A percentile compares a stretch with the other conserved stretches of the same genome.
phyloP scores from a whole-genome alignment of 2,329 filamentous ascomycete genomes.

The Fusarium sp. region DNA sequence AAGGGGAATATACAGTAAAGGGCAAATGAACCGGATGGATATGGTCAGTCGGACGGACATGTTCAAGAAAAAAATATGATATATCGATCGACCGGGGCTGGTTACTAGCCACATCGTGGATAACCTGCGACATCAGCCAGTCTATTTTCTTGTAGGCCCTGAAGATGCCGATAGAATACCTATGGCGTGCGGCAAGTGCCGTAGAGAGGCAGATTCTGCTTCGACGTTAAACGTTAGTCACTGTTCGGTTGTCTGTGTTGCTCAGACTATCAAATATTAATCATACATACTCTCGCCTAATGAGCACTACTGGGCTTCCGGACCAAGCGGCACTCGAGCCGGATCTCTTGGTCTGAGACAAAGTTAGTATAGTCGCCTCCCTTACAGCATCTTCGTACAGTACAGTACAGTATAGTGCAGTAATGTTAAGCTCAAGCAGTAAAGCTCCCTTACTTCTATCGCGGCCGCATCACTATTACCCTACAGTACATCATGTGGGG shows the following conservation, averaged over 20 bases:
- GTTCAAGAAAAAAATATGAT: conserved; percentile 13
- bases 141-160: conserved; percentile 10
- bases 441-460: conserved; percentile 27
- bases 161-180: conserved; percentile 12
- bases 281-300: conserved; percentile 11
- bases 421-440: not conserved
- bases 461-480: not conserved
- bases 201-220: not conserved
- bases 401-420: not conserved
- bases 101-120: conserved; percentile 18
- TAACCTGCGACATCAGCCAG: not conserved
- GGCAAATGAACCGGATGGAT: conserved; percentile 18
- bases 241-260: not conserved
- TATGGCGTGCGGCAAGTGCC: not conserved
- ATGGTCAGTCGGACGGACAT: not conserved
- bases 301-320: conserved; percentile 17
- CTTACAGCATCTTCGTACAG: conserved; percentile 28
- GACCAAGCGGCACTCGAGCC: conserved; percentile 19
- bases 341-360: conserved; percentile 6
- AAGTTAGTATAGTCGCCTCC: conserved; percentile 5
- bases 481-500: conserved; percentile 24
- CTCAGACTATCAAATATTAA: not conserved
- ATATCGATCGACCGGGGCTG: conserved; percentile 21
- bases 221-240: not conserved
- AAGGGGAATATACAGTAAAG: conserved; percentile 9